Conservation (phyloP, 257 asterid genomes). For the Solanum tarijense region DNA sequence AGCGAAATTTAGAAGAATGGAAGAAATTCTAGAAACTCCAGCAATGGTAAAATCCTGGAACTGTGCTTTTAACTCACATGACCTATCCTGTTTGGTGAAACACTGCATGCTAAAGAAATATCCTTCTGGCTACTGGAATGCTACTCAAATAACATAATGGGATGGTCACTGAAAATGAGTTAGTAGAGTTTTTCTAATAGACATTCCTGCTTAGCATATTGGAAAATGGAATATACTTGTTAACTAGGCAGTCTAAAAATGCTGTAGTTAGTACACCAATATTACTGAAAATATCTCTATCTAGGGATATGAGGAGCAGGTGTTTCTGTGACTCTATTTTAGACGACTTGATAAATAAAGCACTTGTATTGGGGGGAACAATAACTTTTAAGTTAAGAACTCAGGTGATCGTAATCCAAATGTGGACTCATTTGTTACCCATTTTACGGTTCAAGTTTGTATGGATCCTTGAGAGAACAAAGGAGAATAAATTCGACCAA, state of each 20-base stretch:
- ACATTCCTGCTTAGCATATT: not conserved
- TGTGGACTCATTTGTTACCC: not conserved
- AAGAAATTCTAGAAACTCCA: not conserved
- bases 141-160: not conserved
- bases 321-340: not conserved
- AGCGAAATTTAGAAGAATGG: not conserved
- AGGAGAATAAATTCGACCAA: not conserved
- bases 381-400: not conserved
- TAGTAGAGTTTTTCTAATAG: not conserved
- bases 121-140: not conserved
- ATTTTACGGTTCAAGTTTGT: not conserved
- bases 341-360: not conserved
- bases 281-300: not conserved
- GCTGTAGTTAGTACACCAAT: not conserved
- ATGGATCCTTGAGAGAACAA: not conserved
- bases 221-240: not conserved
- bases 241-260: not conserved
- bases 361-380: not conserved
- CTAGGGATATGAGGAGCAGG: not conserved
- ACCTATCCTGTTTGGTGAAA: not conserved
- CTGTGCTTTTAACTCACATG: not conserved
- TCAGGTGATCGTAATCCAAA: not conserved
- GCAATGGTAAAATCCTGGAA: not conserved
- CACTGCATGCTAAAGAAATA: not conserved
- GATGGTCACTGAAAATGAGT: not conserved